Base-by-base conservation (phyloP, 345 rosid genomes). In the Anacardium occidentale region DNA sequence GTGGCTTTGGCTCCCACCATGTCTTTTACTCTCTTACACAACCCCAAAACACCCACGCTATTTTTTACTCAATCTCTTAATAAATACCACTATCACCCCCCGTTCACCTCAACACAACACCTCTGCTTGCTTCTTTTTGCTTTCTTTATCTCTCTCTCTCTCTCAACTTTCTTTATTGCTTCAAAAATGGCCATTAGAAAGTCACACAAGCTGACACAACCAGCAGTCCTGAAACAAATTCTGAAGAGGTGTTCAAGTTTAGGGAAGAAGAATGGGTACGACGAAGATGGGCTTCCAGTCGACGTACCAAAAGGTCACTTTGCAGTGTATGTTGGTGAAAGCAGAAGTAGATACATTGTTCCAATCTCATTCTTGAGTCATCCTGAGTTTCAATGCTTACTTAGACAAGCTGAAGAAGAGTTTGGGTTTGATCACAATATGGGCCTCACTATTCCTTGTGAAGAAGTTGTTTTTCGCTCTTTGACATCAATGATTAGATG, bases 221-320 rank as follows among this genome's bases (percentile, higher is more conserved):
- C 90, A n/a, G 83, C 91, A 59, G 81, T 90, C 50, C 68, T 93
- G 25, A 93, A 87, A 77, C 88, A 90, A 66, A 93, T 91, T 54
- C 82, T 93, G 7, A 91, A 83, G 81, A 86, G 90, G 70, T 93
- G 97, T 74, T 93, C 97, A 0, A 93, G 96, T 74, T 69, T 93
- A 45, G 97, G 96, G 25, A 91, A 84, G 85, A 91, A 84, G 76
- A 71, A 84, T 32, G 83, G 80, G 20, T 79, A 70, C 14, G 85
- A 87, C 37, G 84, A 80, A 32, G 83, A 78, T 42, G 87, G 83
- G 7, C 87, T 89, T 56, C 93, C 94, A 7, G 76, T 89, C 26
- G 98, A 95, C 66, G 99, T 95, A 44, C 99, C 99, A 5, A 95
- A 89, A 76, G 99, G 99, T 6, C 98, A 95, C 77, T 95, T 95